Conservation (phyloP, 2,329 filamentous ascomycete genomes). For the Ilyonectria sp. region DNA sequence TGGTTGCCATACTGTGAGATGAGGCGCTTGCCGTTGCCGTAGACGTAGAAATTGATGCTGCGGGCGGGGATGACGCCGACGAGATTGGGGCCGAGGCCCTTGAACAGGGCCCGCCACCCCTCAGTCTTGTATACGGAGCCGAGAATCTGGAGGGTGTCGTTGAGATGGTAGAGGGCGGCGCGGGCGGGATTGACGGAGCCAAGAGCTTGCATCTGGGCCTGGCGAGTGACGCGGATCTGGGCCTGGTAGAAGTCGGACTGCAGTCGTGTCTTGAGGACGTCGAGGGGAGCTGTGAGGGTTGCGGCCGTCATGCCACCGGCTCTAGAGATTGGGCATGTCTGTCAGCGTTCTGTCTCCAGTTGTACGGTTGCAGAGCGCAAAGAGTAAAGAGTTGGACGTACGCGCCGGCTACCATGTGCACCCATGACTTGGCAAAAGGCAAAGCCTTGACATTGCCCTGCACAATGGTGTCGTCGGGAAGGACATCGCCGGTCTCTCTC, state of each 20-base stretch:
- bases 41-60: conserved; percentile 94
- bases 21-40: conserved; percentile 90
- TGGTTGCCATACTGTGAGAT: conserved; percentile 82
- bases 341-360: conserved; percentile 32
- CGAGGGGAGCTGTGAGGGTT: conserved; percentile 92
- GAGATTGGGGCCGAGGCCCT: conserved; percentile 91
- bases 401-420: conserved; percentile 93
- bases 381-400: conserved; percentile 61
- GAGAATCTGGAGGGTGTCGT: conserved; percentile 90
- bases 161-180: conserved; percentile 80
- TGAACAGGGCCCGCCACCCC: conserved; percentile 91
- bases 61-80: conserved; percentile 91
- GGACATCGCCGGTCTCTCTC: conserved; percentile 72
- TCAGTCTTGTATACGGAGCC: conserved; percentile 84
- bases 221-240: conserved; percentile 79
- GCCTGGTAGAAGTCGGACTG: conserved; percentile 96
- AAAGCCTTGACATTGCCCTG: conserved; percentile 56
- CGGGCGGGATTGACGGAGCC: conserved; percentile 72
- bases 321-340: conserved; percentile 60
- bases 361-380: conserved; percentile 1
- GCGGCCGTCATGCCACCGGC: conserved; percentile 92
- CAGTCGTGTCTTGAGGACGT: conserved; percentile 92
- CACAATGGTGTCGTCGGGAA: conserved; percentile 59
- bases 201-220: conserved; percentile 68
- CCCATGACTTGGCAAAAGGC: conserved; percentile 84